Evolutionary conservation across 345 rosid species (phyloP), one percentile per base, ranked within the genome.

Genomic region (Angophora floribunda): DNA sequence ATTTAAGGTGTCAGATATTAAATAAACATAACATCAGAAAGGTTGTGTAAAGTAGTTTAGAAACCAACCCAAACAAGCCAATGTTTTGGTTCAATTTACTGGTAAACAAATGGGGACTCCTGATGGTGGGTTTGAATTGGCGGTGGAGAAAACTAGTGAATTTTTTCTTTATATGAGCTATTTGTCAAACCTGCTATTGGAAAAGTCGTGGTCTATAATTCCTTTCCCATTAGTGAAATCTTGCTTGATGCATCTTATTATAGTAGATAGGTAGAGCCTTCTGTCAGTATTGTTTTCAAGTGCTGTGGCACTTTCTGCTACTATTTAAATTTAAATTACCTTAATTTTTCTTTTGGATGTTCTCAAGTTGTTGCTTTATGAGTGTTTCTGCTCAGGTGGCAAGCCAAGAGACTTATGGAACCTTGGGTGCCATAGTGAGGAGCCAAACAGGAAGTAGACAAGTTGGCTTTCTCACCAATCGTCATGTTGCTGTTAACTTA

Each of bases 351-450:
- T 75, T 70, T 75, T 36, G 13, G 36, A 36, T 75, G 26, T 75
- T 26, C 49, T 70, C 82, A 75, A 75, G 82, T 36, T 36, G 82
- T 75, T 41, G 84, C 30, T 78, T 41, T 55, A 36, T 88, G 41
- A 52, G 36, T 52, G 22, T 19, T 84, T 61, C 52, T 50, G 16
- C 47, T 88, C 90, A 96, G 96, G 98, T 95, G 50, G 98, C 98
- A n/a, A 94, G 94, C 91, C 98, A 96, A 90, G 98, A 96, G 93
- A 96, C 98, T 10, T 96, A 94, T 90, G 97, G 98, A 88, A 96
- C 98, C 52, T 90, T 96, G 91, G 98, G 97, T 61, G 98, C 98
- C 80, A 95, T 95, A 28, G 98, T 96, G 88, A 95, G 89, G 92
- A 96, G 98, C 94, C 95, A 94, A 88, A 93, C 96, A 13, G 97